Evolutionary conservation across 148 eudicot species (phyloP).

Genomic region (Rhododendron henanense): DNA sequence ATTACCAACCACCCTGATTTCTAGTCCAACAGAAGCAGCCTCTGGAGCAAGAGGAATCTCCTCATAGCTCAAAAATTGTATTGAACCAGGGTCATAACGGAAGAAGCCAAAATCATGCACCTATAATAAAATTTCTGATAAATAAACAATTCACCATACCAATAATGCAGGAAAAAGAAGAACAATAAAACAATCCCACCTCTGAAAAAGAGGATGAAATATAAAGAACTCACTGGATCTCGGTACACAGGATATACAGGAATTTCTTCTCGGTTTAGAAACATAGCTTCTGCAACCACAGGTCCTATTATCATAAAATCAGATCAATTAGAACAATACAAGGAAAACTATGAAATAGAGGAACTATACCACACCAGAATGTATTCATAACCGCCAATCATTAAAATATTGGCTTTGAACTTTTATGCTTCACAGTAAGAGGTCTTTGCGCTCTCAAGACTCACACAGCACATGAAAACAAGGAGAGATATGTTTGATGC

Average conservation of each 20-base stretch:
- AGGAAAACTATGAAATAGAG: constrained; percentile 5
- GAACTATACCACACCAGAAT: background rate
- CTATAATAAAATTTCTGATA: constrained; percentile 27
- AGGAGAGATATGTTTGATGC: background rate
- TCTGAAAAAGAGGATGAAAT: background rate
- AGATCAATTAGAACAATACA: background rate
- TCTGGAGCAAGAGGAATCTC: constrained; percentile 99
- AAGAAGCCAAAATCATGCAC: constrained; percentile 99
- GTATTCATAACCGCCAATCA: background rate
- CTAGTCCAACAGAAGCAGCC: constrained; percentile 94
- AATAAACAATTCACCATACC: background rate
- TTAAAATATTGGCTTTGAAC: background rate
- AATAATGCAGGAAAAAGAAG: background rate
- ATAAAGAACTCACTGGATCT: constrained; percentile 69
- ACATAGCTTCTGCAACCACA: constrained; percentile 95
- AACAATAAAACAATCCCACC: background rate
- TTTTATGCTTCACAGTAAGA: background rate
- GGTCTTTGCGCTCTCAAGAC: background rate
- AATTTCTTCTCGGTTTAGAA: constrained; percentile 88
- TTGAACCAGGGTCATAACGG: constrained; percentile 80
- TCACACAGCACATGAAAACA: background rate
- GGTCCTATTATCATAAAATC: constrained; percentile 49
- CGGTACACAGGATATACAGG: constrained; percentile 84
- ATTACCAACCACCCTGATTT: constrained; percentile 97
- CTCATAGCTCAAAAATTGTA: constrained; percentile 86